Percentiles rank a stretch among this genome's conserved stretches.
These are phyloP conservation scores for Cnidoscolus chayamansa DNA, from an alignment of 441 rosid species.

Conservation along the genomic window DNA sequence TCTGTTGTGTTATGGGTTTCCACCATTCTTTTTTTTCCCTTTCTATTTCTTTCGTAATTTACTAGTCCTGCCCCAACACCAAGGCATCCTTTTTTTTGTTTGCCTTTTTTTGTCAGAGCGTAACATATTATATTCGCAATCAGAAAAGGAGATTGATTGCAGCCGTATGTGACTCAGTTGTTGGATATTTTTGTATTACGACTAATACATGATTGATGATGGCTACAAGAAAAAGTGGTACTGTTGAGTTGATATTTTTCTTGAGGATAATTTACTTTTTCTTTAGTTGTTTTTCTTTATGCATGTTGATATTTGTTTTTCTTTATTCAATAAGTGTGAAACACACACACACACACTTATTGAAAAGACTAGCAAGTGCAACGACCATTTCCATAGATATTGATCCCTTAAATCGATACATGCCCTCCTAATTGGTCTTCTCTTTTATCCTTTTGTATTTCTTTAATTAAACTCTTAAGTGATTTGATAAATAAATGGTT, in stretches of 20 bases:
- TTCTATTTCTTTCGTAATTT: background rate
- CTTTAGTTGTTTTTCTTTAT: no score
- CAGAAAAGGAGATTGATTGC: slow-evolving; percentile 18
- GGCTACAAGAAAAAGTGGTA: slow-evolving; percentile 9
- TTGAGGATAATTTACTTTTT: no score
- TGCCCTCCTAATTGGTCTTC: no score
- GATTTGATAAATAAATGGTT: no score
- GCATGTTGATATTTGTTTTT: no score
- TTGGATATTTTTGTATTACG: slow-evolving; percentile 19
- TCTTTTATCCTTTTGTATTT: no score
- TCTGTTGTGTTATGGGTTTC: slow-evolving; percentile 27
- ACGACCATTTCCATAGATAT: no score
- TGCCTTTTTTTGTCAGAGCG: slow-evolving; percentile 12
- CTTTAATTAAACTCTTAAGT: no score
- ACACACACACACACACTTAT: no score
- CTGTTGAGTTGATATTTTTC: background rate
- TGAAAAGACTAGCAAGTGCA: no score
- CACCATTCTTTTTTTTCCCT: background rate
- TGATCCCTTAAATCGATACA: no score
- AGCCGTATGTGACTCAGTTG: slow-evolving; percentile 1
- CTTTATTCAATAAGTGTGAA: no score
- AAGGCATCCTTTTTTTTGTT: slow-evolving; percentile 38
- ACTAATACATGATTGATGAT: slow-evolving; percentile 7
- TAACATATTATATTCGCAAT: slow-evolving; percentile 3
- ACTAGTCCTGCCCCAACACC: slow-evolving; percentile 19